Conservation (phyloP, 202 grass and related monocot species). For the Eragrostis tef region DNA sequence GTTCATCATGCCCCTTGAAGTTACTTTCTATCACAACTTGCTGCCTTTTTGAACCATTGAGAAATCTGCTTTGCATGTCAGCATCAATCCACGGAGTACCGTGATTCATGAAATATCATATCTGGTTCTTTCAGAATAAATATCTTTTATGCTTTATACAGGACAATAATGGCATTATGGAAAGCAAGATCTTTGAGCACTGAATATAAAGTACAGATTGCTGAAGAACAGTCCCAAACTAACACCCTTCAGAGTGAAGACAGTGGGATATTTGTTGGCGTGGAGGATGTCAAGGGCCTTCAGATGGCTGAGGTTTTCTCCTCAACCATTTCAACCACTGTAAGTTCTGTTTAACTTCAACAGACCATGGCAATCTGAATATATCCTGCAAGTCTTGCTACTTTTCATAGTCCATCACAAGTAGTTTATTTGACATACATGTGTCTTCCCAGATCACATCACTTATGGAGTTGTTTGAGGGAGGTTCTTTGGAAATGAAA, state of each 20-base stretch:
- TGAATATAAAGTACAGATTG: conserved; percentile 80
- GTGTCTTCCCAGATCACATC: conserved; percentile 65
- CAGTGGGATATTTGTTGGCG: conserved; percentile 80
- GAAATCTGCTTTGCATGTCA: background rate
- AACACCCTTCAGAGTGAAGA: conserved; percentile 67
- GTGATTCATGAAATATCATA: conserved; percentile 38
- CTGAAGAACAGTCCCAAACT: conserved; percentile 79
- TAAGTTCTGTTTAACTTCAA: conserved; percentile 49
- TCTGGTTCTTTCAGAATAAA: conserved; percentile 27
- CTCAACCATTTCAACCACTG: conserved; percentile 63
- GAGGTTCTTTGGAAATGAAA: conserved; percentile 73
- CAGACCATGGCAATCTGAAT: conserved; percentile 22
- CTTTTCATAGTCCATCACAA: conserved; percentile 26
- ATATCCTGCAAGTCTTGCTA: conserved; percentile 20
- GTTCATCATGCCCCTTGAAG: background rate
- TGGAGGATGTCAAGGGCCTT: conserved; percentile 72
- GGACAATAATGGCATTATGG: conserved; percentile 94
- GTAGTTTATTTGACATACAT: conserved; percentile 28
- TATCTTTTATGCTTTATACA: conserved; percentile 51
- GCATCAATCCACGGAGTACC: background rate
- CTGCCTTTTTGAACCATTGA: conserved; percentile 3
- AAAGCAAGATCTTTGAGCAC: conserved; percentile 80
- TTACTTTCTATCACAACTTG: background rate
- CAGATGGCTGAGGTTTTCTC: conserved; percentile 76
- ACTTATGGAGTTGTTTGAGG: conserved; percentile 85